phyloP scores from a whole-genome alignment of 2,329 filamentous ascomycete genomes.

The Endocalyx cinctus region DNA sequence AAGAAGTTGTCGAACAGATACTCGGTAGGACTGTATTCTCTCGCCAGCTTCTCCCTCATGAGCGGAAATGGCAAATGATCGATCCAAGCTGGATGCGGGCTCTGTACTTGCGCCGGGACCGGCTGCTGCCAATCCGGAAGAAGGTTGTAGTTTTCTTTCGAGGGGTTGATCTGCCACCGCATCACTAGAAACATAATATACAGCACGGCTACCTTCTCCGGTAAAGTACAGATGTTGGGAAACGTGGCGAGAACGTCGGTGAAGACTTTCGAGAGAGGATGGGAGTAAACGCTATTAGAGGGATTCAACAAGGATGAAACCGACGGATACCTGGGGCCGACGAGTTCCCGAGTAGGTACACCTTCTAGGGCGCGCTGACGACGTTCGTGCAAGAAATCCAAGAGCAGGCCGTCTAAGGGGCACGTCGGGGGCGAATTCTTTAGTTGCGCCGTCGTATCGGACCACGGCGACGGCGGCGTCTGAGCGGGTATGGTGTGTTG shows the following conservation, averaged over 20 bases:
- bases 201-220: slow-evolving; percentile 76
- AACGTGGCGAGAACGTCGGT: slow-evolving; percentile 84
- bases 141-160: slow-evolving; percentile 71
- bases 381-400: slow-evolving; percentile 71
- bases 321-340: slow-evolving; percentile 75
- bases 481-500: slow-evolving; percentile 1
- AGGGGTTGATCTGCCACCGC: slow-evolving; percentile 79
- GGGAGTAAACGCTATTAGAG: slow-evolving; percentile 54
- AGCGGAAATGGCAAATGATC: slow-evolving; percentile 76
- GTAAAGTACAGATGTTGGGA: slow-evolving; percentile 70
- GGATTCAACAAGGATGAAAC: slow-evolving; percentile 76
- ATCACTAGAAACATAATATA: slow-evolving; percentile 85
- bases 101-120: slow-evolving; percentile 59
- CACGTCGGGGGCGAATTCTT: slow-evolving; percentile 66
- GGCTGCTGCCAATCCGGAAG: slow-evolving; percentile 72
- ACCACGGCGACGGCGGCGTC: slow-evolving; percentile 10
- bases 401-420: slow-evolving; percentile 71
- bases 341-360: slow-evolving; percentile 57
- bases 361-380: slow-evolving; percentile 63
- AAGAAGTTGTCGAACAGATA: slow-evolving; percentile 78
- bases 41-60: slow-evolving; percentile 56
- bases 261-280: slow-evolving; percentile 79
- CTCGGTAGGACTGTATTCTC: slow-evolving; percentile 30
- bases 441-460: slow-evolving; percentile 33
- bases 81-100: slow-evolving; percentile 73